Evolutionary conservation across 106 monocot species (phyloP), one percentile per base, ranked within the genome.

Genomic region (Gastrodia elata): DNA sequence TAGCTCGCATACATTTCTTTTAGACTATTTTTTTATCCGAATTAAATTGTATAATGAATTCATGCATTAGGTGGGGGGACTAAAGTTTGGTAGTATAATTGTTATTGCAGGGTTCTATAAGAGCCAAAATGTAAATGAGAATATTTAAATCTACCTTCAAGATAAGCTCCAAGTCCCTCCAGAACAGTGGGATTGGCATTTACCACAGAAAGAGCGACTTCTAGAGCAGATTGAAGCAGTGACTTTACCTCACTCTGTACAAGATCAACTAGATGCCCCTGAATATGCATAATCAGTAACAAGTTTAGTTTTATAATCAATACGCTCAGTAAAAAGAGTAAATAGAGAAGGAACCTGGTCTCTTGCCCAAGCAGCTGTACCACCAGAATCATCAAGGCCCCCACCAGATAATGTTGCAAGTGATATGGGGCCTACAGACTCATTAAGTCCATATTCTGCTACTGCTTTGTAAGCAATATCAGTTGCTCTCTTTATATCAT

Each of bases 401-500:
- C 97, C 97, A 65, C 80, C 80, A 52, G 97, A 98, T 37, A 93
- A 72, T 56, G 90, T 93, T 20, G 84, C 84, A 20, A 98, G 56
- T 65, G 93, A 93, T 80, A 98, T 75, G 35, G 97, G 97, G 30
- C 97, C 97, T 16, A 98, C 81, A 15, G 71, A 82, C 41, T 70
- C 75, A 77, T 77, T 98, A 37, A 98, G 90, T 20, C 97, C 97
- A 83, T 93, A 98, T 71, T 98, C 97, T 74, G 97, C 93, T 35
- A 98, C 85, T 67, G 97, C 97, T 82, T 98, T 98, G 74, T 98
- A 98, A 8, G 97, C 97, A 86, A 98, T 93, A 71, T 98, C 97
- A 57, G 97, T 98, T 24, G 97, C 97, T 48, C 93, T 82, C 71
- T 76, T 90, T 76, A 98, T 98, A 75, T 98, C 97, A 82, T 98